These are phyloP conservation scores for Candida sojae DNA, from an alignment of 1,139 yeast genomes.

Conservation along the genomic window DNA sequence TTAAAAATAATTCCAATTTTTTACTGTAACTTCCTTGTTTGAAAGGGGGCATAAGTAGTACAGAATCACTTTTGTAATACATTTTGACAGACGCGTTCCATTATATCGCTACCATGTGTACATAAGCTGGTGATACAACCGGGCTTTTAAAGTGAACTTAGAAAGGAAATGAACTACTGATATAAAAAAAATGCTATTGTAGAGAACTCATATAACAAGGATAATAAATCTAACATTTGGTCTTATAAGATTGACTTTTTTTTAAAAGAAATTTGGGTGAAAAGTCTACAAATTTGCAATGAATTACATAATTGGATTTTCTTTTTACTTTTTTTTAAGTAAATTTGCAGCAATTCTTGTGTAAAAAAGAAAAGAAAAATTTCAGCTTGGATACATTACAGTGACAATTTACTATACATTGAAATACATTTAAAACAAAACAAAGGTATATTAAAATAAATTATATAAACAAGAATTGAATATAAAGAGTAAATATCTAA, in stretches of 20 bases:
- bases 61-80: neutral
- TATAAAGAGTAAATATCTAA: neutral
- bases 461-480: conserved; percentile 1
- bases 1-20: neutral
- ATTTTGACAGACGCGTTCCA: neutral
- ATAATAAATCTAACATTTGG: no score
- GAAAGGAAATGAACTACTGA: no score
- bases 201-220: no score
- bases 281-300: no score
- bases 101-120: neutral
- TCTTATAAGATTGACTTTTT: no score
- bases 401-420: no score
- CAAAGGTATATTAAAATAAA: conserved; percentile 2
- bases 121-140: neutral
- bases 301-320: no score
- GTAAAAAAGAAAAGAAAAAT: neutral
- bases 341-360: neutral
- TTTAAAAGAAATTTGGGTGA: neutral
- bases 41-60: neutral
- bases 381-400: neutral
- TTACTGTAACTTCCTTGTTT: neutral
- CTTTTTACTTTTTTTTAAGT: neutral
- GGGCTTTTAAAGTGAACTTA: no score
- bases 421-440: neutral
- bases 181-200: no score